Conservation (phyloP, 257 asterid species). For the Salvia rosmarinus region DNA sequence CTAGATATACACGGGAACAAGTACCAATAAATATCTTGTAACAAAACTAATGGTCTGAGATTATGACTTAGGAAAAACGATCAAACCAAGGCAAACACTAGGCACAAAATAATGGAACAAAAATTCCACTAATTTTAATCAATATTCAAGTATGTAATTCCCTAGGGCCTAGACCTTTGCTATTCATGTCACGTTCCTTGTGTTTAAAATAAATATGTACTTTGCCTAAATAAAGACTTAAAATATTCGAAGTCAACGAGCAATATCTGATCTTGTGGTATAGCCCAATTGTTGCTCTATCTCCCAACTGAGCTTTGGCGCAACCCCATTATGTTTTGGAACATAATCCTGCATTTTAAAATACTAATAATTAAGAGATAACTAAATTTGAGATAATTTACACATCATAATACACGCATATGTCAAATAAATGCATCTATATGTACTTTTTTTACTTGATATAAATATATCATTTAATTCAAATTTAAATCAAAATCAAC, state of each 20-base stretch:
- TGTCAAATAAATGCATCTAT: background rate
- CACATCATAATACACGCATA: background rate
- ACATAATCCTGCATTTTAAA: conserved; percentile 55
- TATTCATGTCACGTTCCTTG: background rate
- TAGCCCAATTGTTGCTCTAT: conserved; percentile 85
- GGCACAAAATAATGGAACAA: conserved; percentile 21
- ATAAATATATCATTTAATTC: no score
- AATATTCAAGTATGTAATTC: conserved; percentile 21
- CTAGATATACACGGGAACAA: conserved; percentile 13
- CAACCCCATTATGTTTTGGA: conserved; percentile 60
- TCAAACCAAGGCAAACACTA: conserved; percentile 20
- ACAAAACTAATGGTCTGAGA: conserved; percentile 16
- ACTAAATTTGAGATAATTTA: background rate
- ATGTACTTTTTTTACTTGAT: no score
- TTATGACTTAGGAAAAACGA: conserved; percentile 17
- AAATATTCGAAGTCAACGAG: conserved; percentile 55
- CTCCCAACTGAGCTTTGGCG: conserved; percentile 84
- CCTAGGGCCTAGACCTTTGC: conserved; percentile 34
- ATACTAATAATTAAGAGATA: background rate
- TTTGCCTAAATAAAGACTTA: background rate
- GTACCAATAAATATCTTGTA: background rate
- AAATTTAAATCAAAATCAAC: no score
- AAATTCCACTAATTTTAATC: conserved; percentile 27
- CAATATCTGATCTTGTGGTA: conserved; percentile 64
- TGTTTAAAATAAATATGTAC: conserved; percentile 28